phyloP scores from a whole-genome alignment of 2,329 filamentous ascomycete genomes.

The Emmonsiellopsis sp. region DNA sequence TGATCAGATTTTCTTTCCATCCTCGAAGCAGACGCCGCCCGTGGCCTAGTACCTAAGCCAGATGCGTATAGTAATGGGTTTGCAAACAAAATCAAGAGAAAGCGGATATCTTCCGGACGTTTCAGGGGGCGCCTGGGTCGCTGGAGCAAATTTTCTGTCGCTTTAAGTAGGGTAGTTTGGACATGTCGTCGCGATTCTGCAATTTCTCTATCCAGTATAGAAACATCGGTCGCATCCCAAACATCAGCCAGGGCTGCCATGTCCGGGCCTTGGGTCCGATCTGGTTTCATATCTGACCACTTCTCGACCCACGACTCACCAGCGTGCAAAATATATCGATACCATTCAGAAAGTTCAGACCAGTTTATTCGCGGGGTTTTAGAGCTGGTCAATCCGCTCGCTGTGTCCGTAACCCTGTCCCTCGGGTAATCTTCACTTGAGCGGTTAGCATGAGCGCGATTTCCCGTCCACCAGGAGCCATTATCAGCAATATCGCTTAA shows the following conservation, averaged over 20 bases:
- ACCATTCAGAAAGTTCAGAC: slow-evolving; percentile 64
- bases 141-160: slow-evolving; percentile 69
- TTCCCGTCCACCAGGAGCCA: slow-evolving; percentile 71
- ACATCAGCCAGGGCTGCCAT: slow-evolving; percentile 12
- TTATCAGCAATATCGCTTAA: slow-evolving; percentile 73
- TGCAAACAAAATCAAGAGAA: slow-evolving; percentile 66
- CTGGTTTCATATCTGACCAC: slow-evolving; percentile 45
- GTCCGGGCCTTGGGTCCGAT: slow-evolving; percentile 19
- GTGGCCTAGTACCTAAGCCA: slow-evolving; percentile 12
- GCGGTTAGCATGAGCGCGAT: slow-evolving; percentile 33
- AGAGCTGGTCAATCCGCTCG: slow-evolving; percentile 40
- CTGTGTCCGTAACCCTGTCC: slow-evolving; percentile 22
- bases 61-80: slow-evolving; percentile 65
- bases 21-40: neutral
- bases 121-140: slow-evolving; percentile 63
- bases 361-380: slow-evolving; percentile 67
- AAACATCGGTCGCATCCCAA: slow-evolving; percentile 36
- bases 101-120: slow-evolving; percentile 62
- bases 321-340: slow-evolving; percentile 58
- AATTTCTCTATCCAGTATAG: slow-evolving; percentile 44
- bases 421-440: slow-evolving; percentile 23
- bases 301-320: slow-evolving; percentile 57
- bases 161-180: slow-evolving; percentile 64
- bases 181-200: slow-evolving; percentile 58
- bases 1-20: neutral